A percentile compares a stretch with the other conserved stretches of the same genome.
Evolutionary conservation across 345 rosid species (phyloP).

Genomic region (Trapa bicornis): DNA sequence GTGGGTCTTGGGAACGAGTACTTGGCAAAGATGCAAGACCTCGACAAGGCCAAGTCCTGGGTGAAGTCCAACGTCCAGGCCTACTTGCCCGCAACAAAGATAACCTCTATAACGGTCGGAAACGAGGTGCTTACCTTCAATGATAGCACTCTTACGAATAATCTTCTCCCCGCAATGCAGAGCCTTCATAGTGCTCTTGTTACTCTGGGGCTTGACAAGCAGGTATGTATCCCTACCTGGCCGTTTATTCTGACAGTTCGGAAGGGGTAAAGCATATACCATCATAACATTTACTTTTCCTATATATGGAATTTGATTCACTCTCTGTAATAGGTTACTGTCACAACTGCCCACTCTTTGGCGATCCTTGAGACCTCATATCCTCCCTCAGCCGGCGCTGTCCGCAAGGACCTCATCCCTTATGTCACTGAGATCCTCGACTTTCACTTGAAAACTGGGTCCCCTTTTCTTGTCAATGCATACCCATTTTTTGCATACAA

Average conservation of each 20-base stretch:
- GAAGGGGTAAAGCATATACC: too few relatives aligned
- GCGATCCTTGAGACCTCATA: slow-evolving; percentile 56
- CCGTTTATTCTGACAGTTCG: too few relatives aligned
- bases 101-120: slow-evolving; percentile 67
- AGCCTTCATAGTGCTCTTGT: slow-evolving; percentile 55
- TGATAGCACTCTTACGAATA: slow-evolving; percentile 44
- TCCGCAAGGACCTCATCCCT: slow-evolving; percentile 46
- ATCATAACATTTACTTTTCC: too few relatives aligned
- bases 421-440: slow-evolving; percentile 40
- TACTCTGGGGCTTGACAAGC: slow-evolving; percentile 48
- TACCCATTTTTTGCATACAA: slow-evolving; percentile 96
- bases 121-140: slow-evolving; percentile 78
- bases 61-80: slow-evolving; percentile 56
- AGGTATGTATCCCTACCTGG: slow-evolving; percentile 1
- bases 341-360: slow-evolving; percentile 76
- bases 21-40: slow-evolving; percentile 50
- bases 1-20: slow-evolving; percentile 69
- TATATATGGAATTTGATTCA: not conserved
- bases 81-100: slow-evolving; percentile 67
- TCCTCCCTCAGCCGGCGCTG: slow-evolving; percentile 82
- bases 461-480: slow-evolving; percentile 76
- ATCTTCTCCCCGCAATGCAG: slow-evolving; percentile 80
- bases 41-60: slow-evolving; percentile 50
- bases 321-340: slow-evolving; percentile 21
- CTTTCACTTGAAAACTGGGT: slow-evolving; percentile 53